phyloP scores from a whole-genome alignment of 2,329 filamentous ascomycete genomes.

The Zymoseptoria ardabiliae region DNA sequence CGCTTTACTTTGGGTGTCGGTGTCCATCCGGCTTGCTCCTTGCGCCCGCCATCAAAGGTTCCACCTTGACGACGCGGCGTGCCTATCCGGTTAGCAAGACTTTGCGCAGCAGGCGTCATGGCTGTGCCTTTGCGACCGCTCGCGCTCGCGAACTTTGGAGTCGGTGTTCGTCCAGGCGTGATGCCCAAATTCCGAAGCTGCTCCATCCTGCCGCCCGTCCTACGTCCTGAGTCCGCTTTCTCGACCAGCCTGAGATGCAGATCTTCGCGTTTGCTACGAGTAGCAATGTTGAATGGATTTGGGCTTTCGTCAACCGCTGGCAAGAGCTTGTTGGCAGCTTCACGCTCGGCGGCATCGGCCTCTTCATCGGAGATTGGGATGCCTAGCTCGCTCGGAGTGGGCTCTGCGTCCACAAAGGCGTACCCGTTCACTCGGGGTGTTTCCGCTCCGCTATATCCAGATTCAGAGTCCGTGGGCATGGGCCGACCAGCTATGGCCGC shows the following conservation, averaged over 20 bases:
- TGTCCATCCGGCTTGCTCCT: conserved; percentile 11
- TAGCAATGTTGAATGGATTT: conserved; percentile 73
- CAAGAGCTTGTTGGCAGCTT: conserved; percentile 34
- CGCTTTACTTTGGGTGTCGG: conserved; percentile 16
- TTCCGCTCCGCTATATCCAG: conserved; percentile 57
- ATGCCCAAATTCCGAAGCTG: conserved; percentile 31
- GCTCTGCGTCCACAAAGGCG: conserved; percentile 82
- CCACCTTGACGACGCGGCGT: conserved; percentile 25
- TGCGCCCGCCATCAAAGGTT: conserved; percentile 10
- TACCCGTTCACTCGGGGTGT: conserved; percentile 92
- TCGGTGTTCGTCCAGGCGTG: conserved; percentile 47
- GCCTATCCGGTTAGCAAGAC: conserved; percentile 58
- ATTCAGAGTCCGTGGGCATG: conserved; percentile 54
- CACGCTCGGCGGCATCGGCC: conserved; percentile 28
- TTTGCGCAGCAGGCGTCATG: conserved; percentile 68
- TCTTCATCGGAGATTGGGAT: conserved; percentile 32
- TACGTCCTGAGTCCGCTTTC: conserved; percentile 64
- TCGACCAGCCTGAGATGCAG: conserved; percentile 85
- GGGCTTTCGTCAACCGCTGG: conserved; percentile 47
- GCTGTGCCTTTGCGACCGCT: conserved; percentile 40
- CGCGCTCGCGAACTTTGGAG: conserved; percentile 60
- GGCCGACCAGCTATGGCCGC: conserved; percentile 74
- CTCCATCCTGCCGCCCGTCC: conserved; percentile 46
- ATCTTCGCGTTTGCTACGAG: conserved; percentile 68
- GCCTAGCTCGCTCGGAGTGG: conserved; percentile 50